Evolutionary conservation across 2,329 filamentous ascomycete genomes (phyloP), one percentile per base, ranked within the genome.

Genomic region (Aspergillus thermomutatus): DNA sequence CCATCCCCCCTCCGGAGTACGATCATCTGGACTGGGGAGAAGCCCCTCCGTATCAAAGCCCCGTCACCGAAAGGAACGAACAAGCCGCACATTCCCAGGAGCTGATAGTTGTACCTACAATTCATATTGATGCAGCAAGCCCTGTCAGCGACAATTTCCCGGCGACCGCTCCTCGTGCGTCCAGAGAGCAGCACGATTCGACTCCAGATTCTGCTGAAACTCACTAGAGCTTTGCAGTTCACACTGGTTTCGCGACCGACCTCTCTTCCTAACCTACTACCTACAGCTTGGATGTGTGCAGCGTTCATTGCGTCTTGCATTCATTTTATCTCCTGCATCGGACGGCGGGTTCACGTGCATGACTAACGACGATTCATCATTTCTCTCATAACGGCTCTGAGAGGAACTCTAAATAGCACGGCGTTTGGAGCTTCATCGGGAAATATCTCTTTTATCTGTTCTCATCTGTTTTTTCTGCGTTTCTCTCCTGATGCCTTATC

Each of bases 21-120:
- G 75, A 78, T 2, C 61, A 72, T 26, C 58, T 76, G 27, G 69
- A 75, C 26, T 77, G 75, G 75, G 76, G 75, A 31, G 75, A 78
- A 23, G 76, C 74, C 9, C 76, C 76, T 10, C 69, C 74, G 0
- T 79, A 79, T 55, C 64, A 70, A 40, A 69, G 69, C 46, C 66
- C 69, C 2, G 34, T 62, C 2, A 28, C 57, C 1, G 65, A 67
- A 23, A 57, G 58, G 46, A 56, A 48, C 27, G 53, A 62, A 21
- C 52, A 54, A 8, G 55, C 57, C n/a, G 60, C 58, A 17, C 63
- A 56, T 27, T 50, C 66, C n/a, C 55, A 61, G 7, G 53, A 61
- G 27, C 34, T 66, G 23, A 60, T 64, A 5, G 64, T 65, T 9
- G 47, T 72, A n/a, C 69, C 71, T 25, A 67, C 68, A 1, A 73